A percentile compares a stretch with the other conserved stretches of the same genome.
Conservation (phyloP, 2,329 filamentous ascomycete genomes). For the Diaporthe aspalathi region DNA sequence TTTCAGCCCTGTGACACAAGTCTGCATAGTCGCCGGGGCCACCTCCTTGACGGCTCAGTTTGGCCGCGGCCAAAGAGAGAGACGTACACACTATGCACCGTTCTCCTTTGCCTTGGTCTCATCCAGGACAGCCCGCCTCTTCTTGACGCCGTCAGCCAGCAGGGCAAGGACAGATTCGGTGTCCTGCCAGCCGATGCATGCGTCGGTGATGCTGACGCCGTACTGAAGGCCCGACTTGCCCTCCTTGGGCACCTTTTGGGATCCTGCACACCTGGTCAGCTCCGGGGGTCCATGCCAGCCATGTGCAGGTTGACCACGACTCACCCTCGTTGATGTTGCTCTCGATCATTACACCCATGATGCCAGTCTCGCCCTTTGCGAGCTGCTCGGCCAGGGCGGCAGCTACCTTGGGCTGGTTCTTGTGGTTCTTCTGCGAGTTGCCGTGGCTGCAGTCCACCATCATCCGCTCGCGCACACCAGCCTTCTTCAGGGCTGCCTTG, state of each 20-base stretch:
- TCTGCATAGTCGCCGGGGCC: not conserved
- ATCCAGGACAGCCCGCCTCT: constrained; percentile 67
- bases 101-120: constrained; percentile 44
- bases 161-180: constrained; percentile 82
- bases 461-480: constrained; percentile 78
- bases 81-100: constrained; percentile 33
- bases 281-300: not conserved
- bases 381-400: constrained; percentile 86
- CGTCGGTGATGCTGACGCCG: constrained; percentile 96
- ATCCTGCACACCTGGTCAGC: constrained; percentile 64
- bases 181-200: constrained; percentile 94
- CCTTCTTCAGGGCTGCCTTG: constrained; percentile 80
- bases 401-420: constrained; percentile 96
- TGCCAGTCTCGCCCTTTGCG: constrained; percentile 81
- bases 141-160: constrained; percentile 83
- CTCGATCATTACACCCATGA: constrained; percentile 99
- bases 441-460: constrained; percentile 99
- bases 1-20: not conserved
- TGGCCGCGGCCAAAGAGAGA: constrained; percentile 34
- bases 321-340: constrained; percentile 93
- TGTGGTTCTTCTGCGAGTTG: constrained; percentile 95
- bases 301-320: constrained; percentile 40
- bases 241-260: constrained; percentile 90
- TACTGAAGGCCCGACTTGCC: constrained; percentile 88
- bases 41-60: not conserved